phyloP scores from a whole-genome alignment of 2,329 filamentous ascomycete genomes.

The Fusarium sulawesiense region DNA sequence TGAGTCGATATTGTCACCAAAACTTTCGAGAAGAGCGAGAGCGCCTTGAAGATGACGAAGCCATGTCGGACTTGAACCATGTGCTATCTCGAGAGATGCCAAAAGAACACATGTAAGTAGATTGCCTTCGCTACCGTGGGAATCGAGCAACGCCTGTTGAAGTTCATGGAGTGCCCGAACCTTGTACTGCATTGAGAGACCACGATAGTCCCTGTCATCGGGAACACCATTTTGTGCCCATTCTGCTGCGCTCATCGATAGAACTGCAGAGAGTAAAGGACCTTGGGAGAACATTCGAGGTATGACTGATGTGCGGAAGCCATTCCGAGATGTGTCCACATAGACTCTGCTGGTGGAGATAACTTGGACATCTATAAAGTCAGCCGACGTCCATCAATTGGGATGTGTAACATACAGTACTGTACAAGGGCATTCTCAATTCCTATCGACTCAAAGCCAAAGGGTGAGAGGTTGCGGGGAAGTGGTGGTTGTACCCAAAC shows the following conservation, averaged over 20 bases:
- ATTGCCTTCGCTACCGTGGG: constrained; percentile 32
- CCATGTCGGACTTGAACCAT: constrained; percentile 40
- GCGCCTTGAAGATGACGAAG: constrained; percentile 41
- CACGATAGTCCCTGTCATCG: constrained; percentile 36
- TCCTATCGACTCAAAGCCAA: constrained; percentile 5
- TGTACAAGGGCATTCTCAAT: constrained; percentile 38
- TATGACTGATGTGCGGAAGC: constrained; percentile 40
- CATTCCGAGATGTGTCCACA: constrained; percentile 38
- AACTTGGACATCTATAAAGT: constrained; percentile 36
- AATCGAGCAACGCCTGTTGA: constrained; percentile 25
- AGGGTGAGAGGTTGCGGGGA: constrained; percentile 24
- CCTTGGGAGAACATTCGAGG: constrained; percentile 35
- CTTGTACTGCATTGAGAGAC: constrained; percentile 40
- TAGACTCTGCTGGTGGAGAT: constrained; percentile 42
- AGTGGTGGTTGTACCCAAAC: neutral
- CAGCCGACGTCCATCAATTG: neutral
- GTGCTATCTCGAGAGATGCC: constrained; percentile 40
- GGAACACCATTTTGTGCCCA: constrained; percentile 35
- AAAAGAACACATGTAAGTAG: constrained; percentile 41
- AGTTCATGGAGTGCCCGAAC: constrained; percentile 36
- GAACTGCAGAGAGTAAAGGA: constrained; percentile 34
- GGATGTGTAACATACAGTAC: constrained; percentile 32
- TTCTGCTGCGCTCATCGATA: constrained; percentile 43
- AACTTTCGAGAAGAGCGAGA: constrained; percentile 41
- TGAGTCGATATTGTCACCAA: constrained; percentile 21